These are phyloP conservation scores for Gliomastix tumulicola DNA, from an alignment of 2,329 filamentous ascomycete species.

Conservation along the genomic window DNA sequence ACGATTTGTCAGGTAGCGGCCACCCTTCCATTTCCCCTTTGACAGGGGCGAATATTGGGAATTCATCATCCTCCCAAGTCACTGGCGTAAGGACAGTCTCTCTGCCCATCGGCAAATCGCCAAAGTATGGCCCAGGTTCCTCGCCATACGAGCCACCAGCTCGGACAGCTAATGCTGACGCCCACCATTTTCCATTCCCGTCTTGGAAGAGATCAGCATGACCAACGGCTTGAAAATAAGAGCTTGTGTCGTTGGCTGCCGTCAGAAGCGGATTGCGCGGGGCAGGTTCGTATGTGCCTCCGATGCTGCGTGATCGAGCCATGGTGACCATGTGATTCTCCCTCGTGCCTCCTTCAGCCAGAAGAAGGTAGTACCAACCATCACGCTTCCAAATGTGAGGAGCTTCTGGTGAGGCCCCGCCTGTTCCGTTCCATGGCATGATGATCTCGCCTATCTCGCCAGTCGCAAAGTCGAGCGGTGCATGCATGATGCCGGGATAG, in stretches of 20 bases:
- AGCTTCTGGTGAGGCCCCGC: constrained; percentile 28
- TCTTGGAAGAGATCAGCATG: constrained; percentile 39
- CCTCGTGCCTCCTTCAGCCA: constrained; percentile 40
- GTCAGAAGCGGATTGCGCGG: constrained; percentile 37
- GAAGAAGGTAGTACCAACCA: constrained; percentile 39
- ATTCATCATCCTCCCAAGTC: constrained; percentile 38
- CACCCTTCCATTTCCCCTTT: constrained; percentile 17
- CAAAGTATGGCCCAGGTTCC: constrained; percentile 8
- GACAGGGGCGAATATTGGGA: constrained; percentile 27
- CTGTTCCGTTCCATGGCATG: constrained; percentile 36
- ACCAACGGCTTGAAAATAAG: constrained; percentile 33
- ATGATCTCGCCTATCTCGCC: constrained; percentile 20
- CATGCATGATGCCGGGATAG: constrained; percentile 11
- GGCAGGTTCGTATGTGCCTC: constrained; percentile 33
- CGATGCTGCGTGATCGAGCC: constrained; percentile 27
- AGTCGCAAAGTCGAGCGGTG: constrained; percentile 23
- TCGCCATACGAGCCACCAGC: constrained; percentile 11
- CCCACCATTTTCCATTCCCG: constrained; percentile 34
- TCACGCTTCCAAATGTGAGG: constrained; percentile 35
- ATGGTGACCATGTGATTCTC: constrained; percentile 32
- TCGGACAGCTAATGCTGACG: constrained; percentile 7
- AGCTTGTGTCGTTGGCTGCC: constrained; percentile 22
- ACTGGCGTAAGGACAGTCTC: constrained; percentile 42
- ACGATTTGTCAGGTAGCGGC: constrained; percentile 23
- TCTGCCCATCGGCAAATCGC: constrained; percentile 43